Evolutionary conservation across 306 rosid genomes (phyloP), one percentile per base, ranked within the genome.

Genomic region (Vigna nakashimae): DNA sequence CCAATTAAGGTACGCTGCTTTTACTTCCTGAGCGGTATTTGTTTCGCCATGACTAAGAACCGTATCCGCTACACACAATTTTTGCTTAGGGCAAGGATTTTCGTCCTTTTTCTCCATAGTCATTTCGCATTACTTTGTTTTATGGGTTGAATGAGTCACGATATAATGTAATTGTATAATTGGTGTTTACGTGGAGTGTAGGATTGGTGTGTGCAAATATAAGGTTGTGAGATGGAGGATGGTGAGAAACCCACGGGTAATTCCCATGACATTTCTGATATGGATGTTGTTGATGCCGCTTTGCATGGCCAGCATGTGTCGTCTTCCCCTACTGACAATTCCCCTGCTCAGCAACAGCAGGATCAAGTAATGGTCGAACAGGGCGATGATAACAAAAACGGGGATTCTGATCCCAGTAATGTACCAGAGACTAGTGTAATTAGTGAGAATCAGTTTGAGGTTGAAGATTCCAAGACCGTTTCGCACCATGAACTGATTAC

Each of bases 301-400:
- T 60, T 56, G 36, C 81, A 49, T 7, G 67, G 57, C 28, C 72
- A 82, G 63, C 77, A 18, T 51, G 86, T 32, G 42, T 56, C 42
- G 12, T 82, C 81, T 18, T 20, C 80, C 63, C 22, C 63, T 6
- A 43, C 18, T 71, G 65, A 51, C 18, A 34, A 58, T 42, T 80
- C 67, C 49, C 79, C 59, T n/a, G n/a, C 51, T 42, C 81, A 71
- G 63, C 56, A 43, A 12, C 77, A n/a, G 11, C 75, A 48, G 16
- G 89, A 84, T 72, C 84, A 80, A 20, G 71, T 72, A 42, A 82
- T 82, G 86, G 53, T 82, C 16, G 85, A 84, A 72, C 65, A 75
- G 15, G 78, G 6, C 30, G 79, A 77, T 77, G 79, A 36, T 49
- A 13, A 26, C 30, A 69, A 64, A 50, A 79, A 53, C 60, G 75